Base-by-base conservation (phyloP, 2,329 filamentous ascomycete species). In the Alternaria arbusti region DNA sequence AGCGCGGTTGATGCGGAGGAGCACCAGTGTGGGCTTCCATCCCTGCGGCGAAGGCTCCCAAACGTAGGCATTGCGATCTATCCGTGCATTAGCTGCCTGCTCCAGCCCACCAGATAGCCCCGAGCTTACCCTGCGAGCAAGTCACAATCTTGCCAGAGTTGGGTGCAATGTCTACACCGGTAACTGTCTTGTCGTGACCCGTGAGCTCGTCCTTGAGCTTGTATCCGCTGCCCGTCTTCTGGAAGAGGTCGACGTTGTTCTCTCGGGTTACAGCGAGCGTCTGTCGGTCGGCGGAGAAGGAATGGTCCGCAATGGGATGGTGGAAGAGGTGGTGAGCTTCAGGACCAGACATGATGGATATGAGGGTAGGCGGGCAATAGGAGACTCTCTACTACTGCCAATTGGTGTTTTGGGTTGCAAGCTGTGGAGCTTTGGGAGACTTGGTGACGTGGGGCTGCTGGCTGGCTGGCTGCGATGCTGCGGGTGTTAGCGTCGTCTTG, bases 311-410 rank as follows among this genome's bases (percentile, higher is more conserved):
- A 78, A 99, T 97, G 66, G 95, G 94, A 73, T 91, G 89, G 84
- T 98, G 94, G 85, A 99, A 99, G 70, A 99, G 91, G 78, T 98
- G 94, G 83, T 98, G 93, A 63, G 97, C 92, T 86, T 98, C 93
- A 69, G 94, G 93, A 64, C 90, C 81, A 59, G 92, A 86, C 95
- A 98, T 98, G 64, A 57, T 86, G 80, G 67, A 57, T 57, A 56
- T n/a, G 25, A 8, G 30, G 17, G 45, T 13, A 40, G 20, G 40
- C 54, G 58, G 61, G 84, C 86, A 90, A 92, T 93, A 96, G 93
- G 93, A 96, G 93, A 85, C 93, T 97, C 96, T 98, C 96, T 91
- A 98, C 96, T 97, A 79, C 72, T 79, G 77, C 49, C 74, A 59
- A 66, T 63, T 54, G 56, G 44, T 43, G 46, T 50, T 52, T 57